A percentile compares a stretch with the other conserved stretches of the same genome.
phyloP scores from a whole-genome alignment of 495 filamentous ascomycete genomes.

The Parmelia sp. region DNA sequence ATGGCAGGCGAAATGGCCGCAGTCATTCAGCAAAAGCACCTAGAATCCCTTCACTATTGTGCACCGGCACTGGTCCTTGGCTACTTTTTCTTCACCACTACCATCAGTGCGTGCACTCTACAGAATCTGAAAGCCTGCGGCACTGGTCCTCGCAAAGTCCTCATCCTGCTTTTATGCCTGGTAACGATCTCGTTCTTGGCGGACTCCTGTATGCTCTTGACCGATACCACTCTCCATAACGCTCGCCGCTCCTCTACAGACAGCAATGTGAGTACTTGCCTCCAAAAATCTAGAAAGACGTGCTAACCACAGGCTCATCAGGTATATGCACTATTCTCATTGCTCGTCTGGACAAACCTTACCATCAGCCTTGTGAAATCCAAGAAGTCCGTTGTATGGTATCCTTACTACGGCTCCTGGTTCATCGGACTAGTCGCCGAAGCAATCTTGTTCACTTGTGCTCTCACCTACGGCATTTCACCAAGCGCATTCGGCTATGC shows the following conservation, averaged over 20 bases:
- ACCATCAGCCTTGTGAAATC: constrained; percentile 44
- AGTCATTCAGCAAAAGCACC: background rate
- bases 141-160: constrained; percentile 39
- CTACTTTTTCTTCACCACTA: constrained; percentile 49
- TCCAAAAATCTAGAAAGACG: background rate
- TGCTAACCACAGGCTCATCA: constrained; percentile 13
- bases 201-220: constrained; percentile 10
- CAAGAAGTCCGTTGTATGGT: constrained; percentile 47
- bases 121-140: constrained; percentile 39
- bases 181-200: constrained; percentile 42
- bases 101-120: constrained; percentile 49
- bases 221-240: constrained; percentile 3
- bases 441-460: constrained; percentile 35
- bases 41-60: constrained; percentile 42
- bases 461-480: constrained; percentile 15
- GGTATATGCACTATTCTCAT: constrained; percentile 47
- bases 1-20: background rate
- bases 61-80: constrained; percentile 49
- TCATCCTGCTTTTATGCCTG: constrained; percentile 43
- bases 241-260: constrained; percentile 12
- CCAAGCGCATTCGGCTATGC: constrained; percentile 18
- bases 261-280: constrained; percentile 1
- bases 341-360: constrained; percentile 50
- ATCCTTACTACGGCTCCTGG: constrained; percentile 55
- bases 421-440: constrained; percentile 47